Evolutionary conservation across 73 alveolate species (phyloP).

Genomic region (Paramecium primaurelia): DNA sequence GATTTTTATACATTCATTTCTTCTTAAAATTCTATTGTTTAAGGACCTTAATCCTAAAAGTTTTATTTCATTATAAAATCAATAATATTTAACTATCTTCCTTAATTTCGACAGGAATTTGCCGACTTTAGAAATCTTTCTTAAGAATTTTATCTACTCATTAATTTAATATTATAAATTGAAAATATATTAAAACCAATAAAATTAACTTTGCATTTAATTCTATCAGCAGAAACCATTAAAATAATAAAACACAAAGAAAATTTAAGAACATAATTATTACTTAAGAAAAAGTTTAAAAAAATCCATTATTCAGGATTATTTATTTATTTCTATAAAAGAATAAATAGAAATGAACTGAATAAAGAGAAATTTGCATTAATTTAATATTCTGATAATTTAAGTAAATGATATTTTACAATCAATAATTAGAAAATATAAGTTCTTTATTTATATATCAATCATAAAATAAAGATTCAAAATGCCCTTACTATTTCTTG

Average conservation of each 20-base stretch:
- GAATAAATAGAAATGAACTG: no score
- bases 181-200: neutral
- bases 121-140: neutral
- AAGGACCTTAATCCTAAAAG: slow-evolving; percentile 5
- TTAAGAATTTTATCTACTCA: neutral
- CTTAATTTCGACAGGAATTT: neutral
- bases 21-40: neutral
- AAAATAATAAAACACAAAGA: neutral
- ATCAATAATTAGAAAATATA: no score
- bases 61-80: neutral
- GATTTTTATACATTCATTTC: neutral
- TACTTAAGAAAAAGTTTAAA: neutral
- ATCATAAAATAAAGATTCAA: no score
- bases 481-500: no score
- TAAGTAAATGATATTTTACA: no score
- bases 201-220: neutral
- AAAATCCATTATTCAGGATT: no score
- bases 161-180: neutral
- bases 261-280: neutral
- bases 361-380: no score
- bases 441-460: no score
- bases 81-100: neutral
- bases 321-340: no score
- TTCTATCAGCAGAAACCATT: neutral
- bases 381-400: no score